Percentiles rank a stretch among this genome's conserved stretches.
Evolutionary conservation across 2,329 filamentous ascomycete species (phyloP).

Genomic region (Elsinoe australis): DNA sequence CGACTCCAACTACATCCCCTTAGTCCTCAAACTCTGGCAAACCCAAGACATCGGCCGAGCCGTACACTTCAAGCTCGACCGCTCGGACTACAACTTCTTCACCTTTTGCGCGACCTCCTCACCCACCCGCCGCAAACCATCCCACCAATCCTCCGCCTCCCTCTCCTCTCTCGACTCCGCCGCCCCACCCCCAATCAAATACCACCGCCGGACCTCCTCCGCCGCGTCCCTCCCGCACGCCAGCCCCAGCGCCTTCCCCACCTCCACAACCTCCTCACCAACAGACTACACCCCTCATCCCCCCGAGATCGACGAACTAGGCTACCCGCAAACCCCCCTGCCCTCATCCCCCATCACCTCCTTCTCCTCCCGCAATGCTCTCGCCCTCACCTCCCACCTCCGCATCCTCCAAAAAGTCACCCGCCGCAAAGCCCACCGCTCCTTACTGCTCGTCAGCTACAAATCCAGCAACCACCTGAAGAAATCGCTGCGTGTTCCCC

Average conservation of each 20-base stretch:
- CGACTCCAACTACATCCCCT: constrained; percentile 88
- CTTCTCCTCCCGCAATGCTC: constrained; percentile 92
- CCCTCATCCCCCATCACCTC: constrained; percentile 73
- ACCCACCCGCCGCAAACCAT: constrained; percentile 35
- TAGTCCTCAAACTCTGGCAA: constrained; percentile 87
- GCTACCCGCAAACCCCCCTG: constrained; percentile 64
- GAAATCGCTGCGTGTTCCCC: constrained; percentile 84
- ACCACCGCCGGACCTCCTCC: constrained; percentile 41
- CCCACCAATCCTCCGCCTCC: constrained; percentile 29
- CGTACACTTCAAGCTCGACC: constrained; percentile 77
- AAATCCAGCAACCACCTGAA: constrained; percentile 88
- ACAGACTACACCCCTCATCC: constrained; percentile 30
- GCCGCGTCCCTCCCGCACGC: constrained; percentile 32
- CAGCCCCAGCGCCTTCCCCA: constrained; percentile 23
- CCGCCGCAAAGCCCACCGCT: constrained; percentile 89
- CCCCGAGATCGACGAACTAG: constrained; percentile 73
- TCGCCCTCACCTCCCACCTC: constrained; percentile 88
- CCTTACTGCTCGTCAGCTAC: constrained; percentile 87
- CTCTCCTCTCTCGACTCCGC: constrained; percentile 58
- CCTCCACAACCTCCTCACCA: constrained; percentile 32
- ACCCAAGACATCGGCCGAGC: constrained; percentile 89
- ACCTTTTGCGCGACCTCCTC: constrained; percentile 73
- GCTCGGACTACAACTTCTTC: constrained; percentile 81
- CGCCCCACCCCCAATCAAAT: constrained; percentile 71
- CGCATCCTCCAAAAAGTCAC: constrained; percentile 97